phyloP scores from a whole-genome alignment of 768 basidiomycete species.

The Termitomyces sp. region DNA sequence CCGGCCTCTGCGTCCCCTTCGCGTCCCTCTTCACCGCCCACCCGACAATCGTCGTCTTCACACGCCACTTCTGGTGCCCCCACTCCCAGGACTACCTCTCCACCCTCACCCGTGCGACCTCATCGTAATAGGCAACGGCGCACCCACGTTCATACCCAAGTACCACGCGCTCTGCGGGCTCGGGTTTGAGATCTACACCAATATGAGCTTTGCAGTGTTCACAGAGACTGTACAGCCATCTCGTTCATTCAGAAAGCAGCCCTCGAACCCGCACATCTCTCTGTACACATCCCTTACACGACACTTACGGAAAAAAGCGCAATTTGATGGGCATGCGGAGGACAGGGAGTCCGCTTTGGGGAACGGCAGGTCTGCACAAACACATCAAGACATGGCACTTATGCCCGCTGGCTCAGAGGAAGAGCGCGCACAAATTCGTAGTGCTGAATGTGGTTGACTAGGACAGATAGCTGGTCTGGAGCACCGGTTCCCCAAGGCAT shows the following conservation, averaged over 20 bases:
- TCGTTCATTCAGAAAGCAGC: no score
- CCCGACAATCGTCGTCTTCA: conserved; percentile 73
- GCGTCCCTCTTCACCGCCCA: conserved; percentile 55
- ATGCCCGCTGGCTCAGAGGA: conserved; percentile 33
- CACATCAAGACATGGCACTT: conserved; percentile 11
- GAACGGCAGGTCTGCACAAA: conserved; percentile 15
- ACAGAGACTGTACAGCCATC: no score
- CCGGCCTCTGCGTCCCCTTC: conserved; percentile 62
- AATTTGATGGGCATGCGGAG: conserved; percentile 28
- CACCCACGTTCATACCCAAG: conserved; percentile 68
- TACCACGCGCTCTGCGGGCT: conserved; percentile 74
- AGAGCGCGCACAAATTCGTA: conserved; percentile 50
- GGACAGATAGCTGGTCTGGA: conserved; percentile 71
- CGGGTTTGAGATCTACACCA: conserved; percentile 69
- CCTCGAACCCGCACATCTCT: no score
- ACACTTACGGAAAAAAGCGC: no score
- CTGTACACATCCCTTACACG: no score
- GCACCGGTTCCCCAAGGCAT: conserved; percentile 75
- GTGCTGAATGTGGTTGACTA: conserved; percentile 66
- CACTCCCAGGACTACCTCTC: conserved; percentile 84
- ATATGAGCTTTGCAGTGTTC: no score
- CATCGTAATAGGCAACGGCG: conserved; percentile 76
- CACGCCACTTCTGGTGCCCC: conserved; percentile 88
- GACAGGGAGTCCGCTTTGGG: conserved; percentile 16
- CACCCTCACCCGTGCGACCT: conserved; percentile 56